Evolutionary conservation across 495 filamentous ascomycete genomes (phyloP), one percentile per base, ranked within the genome.

Genomic region (Monascus purpureus): DNA sequence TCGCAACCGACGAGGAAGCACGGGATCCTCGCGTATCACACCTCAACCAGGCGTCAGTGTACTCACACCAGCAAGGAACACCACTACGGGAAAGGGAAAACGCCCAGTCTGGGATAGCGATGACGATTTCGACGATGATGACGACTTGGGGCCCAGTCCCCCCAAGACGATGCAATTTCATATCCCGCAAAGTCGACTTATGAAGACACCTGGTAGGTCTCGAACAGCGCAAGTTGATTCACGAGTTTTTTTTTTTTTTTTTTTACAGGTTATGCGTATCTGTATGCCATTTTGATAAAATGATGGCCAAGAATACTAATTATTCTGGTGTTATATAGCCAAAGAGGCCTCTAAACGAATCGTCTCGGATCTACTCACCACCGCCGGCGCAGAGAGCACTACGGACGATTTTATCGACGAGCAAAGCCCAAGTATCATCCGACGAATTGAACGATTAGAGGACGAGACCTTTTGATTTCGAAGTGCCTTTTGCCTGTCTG

Each of bases 141-240:
- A 67, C 2, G 59, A 57, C 7, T 40, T 72, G 8, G 82, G 73
- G 0, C 72, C 85, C 42, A 93, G 83, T 45, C 90, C 92, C 22
- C 90, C 90, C 0, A 94, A 94, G 59, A 99, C 90, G 16, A 93
- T 99, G 52, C 86, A 94, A 47, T 99, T 99, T 49, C 80, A 84
- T 44, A 64, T 99, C 36, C 87, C 87, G 35, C 80, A 84, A 46
- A 80, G 76, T 29, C 75, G 81, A 39, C 53, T 99, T 19, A 55
- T 99, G 59, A 85, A 90, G 43, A 99, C 90, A 15, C 90, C 90
- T 36, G 85, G 85, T 83, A 64, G 46, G 71, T 63, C 28, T 8
- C 20, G 20, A 22, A 22, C 32, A 29, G 14, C 22, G 25, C 8
- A 11, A 11, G 12, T 23, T 20, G 2, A 28, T n/a, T n/a, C 4